These are phyloP conservation scores for Clohesyomyces aquaticus DNA, from an alignment of 495 filamentous ascomycete species.

Conservation along the genomic window DNA sequence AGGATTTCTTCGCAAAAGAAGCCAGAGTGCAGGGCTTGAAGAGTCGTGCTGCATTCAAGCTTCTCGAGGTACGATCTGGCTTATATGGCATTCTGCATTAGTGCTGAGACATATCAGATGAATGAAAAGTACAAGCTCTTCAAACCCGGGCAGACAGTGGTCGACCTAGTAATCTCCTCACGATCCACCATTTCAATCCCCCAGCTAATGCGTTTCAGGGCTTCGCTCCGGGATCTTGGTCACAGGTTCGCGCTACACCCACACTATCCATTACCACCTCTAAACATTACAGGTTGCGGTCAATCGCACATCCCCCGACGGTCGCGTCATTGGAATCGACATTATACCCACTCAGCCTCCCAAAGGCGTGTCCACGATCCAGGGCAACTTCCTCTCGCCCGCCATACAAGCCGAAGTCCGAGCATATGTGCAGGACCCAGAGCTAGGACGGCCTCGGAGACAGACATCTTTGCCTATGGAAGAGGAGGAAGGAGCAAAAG, in stretches of 20 bases:
- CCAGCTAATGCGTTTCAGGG: constrained; percentile 57
- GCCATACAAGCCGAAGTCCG: constrained; percentile 74
- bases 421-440: constrained; percentile 69
- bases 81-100: not conserved
- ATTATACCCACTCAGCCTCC: constrained; percentile 90
- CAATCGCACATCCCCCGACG: constrained; percentile 71
- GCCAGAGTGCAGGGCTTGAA: constrained; percentile 78
- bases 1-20: constrained; percentile 68
- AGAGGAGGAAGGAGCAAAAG: constrained; percentile 5
- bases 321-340: constrained; percentile 86
- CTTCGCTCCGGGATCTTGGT: constrained; percentile 94
- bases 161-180: constrained; percentile 72
- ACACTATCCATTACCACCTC: not conserved
- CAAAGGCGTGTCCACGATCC: constrained; percentile 84
- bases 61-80: constrained; percentile 65
- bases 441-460: constrained; percentile 58
- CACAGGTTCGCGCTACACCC: constrained; percentile 62
- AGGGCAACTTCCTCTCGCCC: constrained; percentile 83
- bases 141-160: constrained; percentile 75
- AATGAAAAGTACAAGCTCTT: constrained; percentile 81
- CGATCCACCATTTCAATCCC: not conserved
- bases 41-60: constrained; percentile 90
- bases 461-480: constrained; percentile 19
- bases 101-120: constrained; percentile 57
- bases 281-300: constrained; percentile 68